These are phyloP conservation scores for Scheffersomyces spartinae DNA, from an alignment of 805 yeast genomes.

Conservation along the genomic window DNA sequence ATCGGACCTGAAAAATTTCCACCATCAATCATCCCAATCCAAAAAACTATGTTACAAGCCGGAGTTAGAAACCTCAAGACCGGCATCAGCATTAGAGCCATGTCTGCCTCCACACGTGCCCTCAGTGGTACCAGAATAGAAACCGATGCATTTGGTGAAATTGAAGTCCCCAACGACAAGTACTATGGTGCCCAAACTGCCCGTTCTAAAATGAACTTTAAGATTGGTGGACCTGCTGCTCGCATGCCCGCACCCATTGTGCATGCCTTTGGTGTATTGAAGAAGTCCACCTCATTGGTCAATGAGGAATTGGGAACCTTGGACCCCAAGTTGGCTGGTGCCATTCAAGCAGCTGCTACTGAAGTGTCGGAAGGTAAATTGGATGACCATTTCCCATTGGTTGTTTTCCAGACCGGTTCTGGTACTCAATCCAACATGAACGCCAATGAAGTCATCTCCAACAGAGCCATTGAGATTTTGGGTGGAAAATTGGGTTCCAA, in stretches of 20 bases:
- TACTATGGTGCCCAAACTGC: constrained; percentile 99
- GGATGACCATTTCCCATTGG: constrained; percentile 91
- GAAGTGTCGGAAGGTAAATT: constrained; percentile 91
- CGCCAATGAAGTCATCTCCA: constrained; percentile 96
- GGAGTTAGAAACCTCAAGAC: too few relatives aligned
- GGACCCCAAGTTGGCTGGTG: constrained; percentile 73
- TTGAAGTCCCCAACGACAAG: constrained; percentile 74
- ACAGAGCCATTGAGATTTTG: constrained; percentile 92
- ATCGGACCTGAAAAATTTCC: too few relatives aligned
- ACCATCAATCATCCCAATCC: too few relatives aligned
- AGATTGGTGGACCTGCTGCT: constrained; percentile 89
- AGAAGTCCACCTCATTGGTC: constrained; percentile 90
- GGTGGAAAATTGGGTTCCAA: constrained; percentile 92
- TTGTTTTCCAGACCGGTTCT: constrained; percentile 97
- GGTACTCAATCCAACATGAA: constrained; percentile 99
- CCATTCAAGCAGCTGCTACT: constrained; percentile 88
- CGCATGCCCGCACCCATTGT: constrained; percentile 86
- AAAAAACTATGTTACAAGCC: too few relatives aligned
- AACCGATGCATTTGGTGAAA: constrained; percentile 94
- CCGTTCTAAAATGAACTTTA: constrained; percentile 86
- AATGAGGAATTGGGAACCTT: constrained; percentile 69
- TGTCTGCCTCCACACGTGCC: too few relatives aligned
- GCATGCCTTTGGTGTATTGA: constrained; percentile 84
- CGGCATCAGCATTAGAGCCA: too few relatives aligned
- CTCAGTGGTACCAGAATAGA: constrained; percentile 63